Base-by-base conservation (phyloP, 2,329 filamentous ascomycete species). In the Sporothrix dimorphospora region DNA sequence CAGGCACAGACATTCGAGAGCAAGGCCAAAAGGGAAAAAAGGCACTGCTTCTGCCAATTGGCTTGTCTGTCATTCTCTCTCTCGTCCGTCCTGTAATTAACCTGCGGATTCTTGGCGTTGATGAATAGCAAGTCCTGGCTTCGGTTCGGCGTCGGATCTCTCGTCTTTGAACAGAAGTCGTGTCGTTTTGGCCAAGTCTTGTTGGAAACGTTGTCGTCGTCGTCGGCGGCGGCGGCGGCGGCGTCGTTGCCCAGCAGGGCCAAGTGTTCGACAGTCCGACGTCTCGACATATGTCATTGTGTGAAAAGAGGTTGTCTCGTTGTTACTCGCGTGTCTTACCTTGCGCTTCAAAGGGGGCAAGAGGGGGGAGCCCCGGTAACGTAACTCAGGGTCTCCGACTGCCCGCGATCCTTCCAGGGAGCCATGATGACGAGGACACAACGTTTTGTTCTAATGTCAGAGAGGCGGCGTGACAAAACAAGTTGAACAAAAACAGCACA, bases 331-430 rank as follows among this genome's bases (percentile, higher is more conserved):
- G 57, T 63, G 57, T 42, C 57, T 63, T 34, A 14, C 21, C 5
- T 59, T 30, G 19, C 12, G 11, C 19, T 63, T 63, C 3, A 21
- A 27, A 45, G 38, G 38, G 12, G 24, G 11, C 34, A 24, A 1
- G 9, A 45, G 1, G n/a, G n/a, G n/a, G n/a, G n/a, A n/a, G 59
- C 11, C 59, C 59, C 38, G 38, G 59, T 65, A 65, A 45, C 59
- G 59, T 65, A 45, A 65, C 59, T 63, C 57, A 63, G 34, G 34
- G 57, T 63, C 57, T 24, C 34, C 57, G 57, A 24, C 38, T 63
- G 57, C 57, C 57, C 57, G 34, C 57, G 34, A 42, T 42, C 57
- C 34, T 21, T 63, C 11, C 57, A 63, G 34, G n/a, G 34, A n/a
- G 27, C 55, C 12, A 30, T 7, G 30, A 59, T 59, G 55, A 40